phyloP scores from a whole-genome alignment of 2,329 filamentous ascomycete genomes.

The Xylariaceae sp. region DNA sequence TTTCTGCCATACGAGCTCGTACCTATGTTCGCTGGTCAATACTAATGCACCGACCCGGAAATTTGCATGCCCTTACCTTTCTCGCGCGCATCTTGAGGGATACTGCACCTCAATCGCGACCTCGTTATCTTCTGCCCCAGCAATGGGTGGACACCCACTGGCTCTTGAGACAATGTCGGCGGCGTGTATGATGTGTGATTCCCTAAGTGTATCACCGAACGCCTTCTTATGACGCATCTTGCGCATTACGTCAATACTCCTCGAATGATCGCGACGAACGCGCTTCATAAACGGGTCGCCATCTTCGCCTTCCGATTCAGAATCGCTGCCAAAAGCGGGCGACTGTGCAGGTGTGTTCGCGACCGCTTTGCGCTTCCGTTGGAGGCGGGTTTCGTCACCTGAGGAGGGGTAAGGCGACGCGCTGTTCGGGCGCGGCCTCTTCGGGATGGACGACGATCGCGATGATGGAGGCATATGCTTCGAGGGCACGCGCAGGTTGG shows the following conservation, averaged over 20 bases:
- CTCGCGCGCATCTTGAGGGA: conserved; percentile 66
- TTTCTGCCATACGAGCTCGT: conserved; percentile 72
- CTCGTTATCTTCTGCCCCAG: conserved; percentile 47
- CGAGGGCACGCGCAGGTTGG: conserved; percentile 17
- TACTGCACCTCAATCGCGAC: conserved; percentile 73
- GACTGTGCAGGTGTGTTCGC: conserved; percentile 34
- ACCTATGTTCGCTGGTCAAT: conserved; percentile 38
- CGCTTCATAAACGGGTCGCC: conserved; percentile 51
- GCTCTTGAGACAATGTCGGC: conserved; percentile 50
- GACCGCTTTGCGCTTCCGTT: conserved; percentile 43
- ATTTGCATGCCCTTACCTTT: conserved; percentile 48
- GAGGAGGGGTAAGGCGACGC: conserved; percentile 32
- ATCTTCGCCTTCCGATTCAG: conserved; percentile 44
- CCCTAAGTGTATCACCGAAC: conserved; percentile 39
- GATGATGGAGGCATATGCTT: conserved; percentile 25
- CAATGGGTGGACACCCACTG: conserved; percentile 46
- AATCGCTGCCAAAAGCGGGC: conserved; percentile 44
- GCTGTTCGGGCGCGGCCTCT: conserved; percentile 32
- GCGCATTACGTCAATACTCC: conserved; percentile 42
- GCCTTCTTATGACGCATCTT: conserved; percentile 41
- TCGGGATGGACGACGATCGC: conserved; percentile 37
- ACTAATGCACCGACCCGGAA: conserved; percentile 9
- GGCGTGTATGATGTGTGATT: conserved; percentile 52
- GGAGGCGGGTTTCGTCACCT: conserved; percentile 24
- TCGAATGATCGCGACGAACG: conserved; percentile 37